These are phyloP conservation scores for Botrytis medusae DNA, from an alignment of 2,329 filamentous ascomycete genomes.

Conservation along the genomic window DNA sequence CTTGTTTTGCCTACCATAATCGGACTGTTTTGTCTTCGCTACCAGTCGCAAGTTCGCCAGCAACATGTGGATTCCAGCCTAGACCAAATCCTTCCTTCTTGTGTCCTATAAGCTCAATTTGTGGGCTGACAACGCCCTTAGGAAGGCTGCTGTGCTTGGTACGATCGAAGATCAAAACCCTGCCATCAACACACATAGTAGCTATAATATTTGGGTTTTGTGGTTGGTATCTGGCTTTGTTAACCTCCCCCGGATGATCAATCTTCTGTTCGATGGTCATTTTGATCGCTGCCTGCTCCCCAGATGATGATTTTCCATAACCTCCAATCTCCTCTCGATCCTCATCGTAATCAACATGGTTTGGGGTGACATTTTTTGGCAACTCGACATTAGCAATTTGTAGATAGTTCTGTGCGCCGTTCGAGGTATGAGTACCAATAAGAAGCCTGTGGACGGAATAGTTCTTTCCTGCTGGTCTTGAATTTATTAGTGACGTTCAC, in stretches of 20 bases:
- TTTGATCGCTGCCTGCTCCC: slow-evolving; percentile 72
- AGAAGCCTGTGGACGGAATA: slow-evolving; percentile 85
- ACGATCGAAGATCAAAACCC: slow-evolving; percentile 90
- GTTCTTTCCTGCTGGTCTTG: slow-evolving; percentile 75
- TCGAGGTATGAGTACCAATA: slow-evolving; percentile 91
- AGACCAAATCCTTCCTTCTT: slow-evolving; percentile 87
- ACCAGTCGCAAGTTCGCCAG: slow-evolving; percentile 82
- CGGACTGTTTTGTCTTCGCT: slow-evolving; percentile 90
- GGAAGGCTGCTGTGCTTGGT: slow-evolving; percentile 87
- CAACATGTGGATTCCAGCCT: slow-evolving; percentile 80
- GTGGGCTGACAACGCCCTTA: slow-evolving; percentile 51
- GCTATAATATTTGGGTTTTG: slow-evolving; percentile 97
- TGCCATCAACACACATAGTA: slow-evolving; percentile 83
- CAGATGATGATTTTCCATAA: slow-evolving; percentile 68
- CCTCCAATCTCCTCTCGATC: slow-evolving; percentile 91
- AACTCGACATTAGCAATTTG: slow-evolving; percentile 94
- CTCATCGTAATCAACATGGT: slow-evolving; percentile 84
- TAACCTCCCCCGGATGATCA: slow-evolving; percentile 93
- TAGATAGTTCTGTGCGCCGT: slow-evolving; percentile 81
- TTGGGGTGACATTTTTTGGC: slow-evolving; percentile 73
- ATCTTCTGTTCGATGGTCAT: slow-evolving; percentile 95
- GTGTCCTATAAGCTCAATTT: slow-evolving; percentile 75
- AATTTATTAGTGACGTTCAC: slow-evolving; percentile 14
- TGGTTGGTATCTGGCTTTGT: slow-evolving; percentile 96
- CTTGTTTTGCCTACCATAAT: slow-evolving; percentile 65